Percentiles rank a stretch among this genome's conserved stretches.
Evolutionary conservation across 306 rosid species (phyloP).

Genomic region (Elaeagnus macrophylla): DNA sequence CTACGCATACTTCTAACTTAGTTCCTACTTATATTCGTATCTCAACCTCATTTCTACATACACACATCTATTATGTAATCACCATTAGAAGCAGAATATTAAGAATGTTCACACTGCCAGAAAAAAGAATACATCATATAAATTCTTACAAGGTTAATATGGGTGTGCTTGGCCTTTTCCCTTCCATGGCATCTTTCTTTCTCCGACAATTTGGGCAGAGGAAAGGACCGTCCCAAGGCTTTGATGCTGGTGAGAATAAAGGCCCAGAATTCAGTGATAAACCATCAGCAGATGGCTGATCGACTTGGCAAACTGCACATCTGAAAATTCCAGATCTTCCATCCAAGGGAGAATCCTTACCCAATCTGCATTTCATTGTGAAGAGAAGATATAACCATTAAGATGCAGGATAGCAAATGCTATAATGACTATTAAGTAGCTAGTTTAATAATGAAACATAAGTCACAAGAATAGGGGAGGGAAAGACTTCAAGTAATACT

Average conservation of each 20-base stretch:
- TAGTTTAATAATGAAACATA: too few relatives aligned
- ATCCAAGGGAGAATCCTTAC: conserved; percentile 61
- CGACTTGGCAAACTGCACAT: conserved; percentile 93
- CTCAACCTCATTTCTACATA: conserved; percentile 62
- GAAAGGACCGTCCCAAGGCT: conserved; percentile 93
- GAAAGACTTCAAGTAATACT: too few relatives aligned
- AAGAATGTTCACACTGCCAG: conserved; percentile 82
- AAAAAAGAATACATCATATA: conserved; percentile 42
- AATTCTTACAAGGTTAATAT: conserved; percentile 48
- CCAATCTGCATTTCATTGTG: conserved; percentile 60
- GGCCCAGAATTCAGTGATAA: conserved; percentile 70
- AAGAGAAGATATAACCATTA: conserved; percentile 11
- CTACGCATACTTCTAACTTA: conserved; percentile 33
- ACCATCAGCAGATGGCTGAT: conserved; percentile 70
- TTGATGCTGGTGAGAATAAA: conserved; percentile 74
- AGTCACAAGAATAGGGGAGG: too few relatives aligned
- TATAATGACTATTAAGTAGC: too few relatives aligned
- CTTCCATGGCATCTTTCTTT: conserved; percentile 99
- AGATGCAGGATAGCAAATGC: too few relatives aligned
- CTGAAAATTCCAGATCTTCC: conserved; percentile 66
- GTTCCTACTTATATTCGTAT: conserved; percentile 34
- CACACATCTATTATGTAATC: conserved; percentile 42
- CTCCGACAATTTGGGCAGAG: conserved; percentile 70
- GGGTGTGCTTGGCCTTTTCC: conserved; percentile 66
- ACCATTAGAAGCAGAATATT: conserved; percentile 33